Conservation (phyloP, 2,329 filamentous ascomycete species). For the Cladophialophora psammophila region DNA sequence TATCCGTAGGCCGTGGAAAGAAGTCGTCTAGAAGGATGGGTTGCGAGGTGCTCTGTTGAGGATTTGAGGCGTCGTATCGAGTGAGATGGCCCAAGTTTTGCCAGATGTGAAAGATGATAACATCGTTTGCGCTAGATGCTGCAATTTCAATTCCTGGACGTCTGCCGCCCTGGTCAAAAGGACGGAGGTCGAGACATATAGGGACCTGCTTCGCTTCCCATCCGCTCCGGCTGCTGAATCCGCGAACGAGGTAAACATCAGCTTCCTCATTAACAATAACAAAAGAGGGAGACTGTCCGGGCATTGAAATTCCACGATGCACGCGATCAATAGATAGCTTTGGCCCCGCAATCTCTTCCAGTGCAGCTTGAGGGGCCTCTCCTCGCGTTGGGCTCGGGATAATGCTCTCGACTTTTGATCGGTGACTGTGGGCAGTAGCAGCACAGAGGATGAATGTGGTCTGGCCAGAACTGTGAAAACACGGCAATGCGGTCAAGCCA, state of each 20-base stretch:
- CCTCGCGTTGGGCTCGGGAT: neutral
- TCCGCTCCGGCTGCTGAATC: neutral
- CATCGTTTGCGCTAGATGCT: neutral
- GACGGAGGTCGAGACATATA: neutral
- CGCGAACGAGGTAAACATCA: neutral
- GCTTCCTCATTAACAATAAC: slow-evolving; percentile 9
- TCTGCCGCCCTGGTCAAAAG: neutral
- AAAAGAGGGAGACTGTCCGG: neutral
- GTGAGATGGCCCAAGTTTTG: neutral
- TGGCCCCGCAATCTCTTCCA: neutral
- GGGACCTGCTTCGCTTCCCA: slow-evolving; percentile 1
- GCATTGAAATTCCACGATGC: neutral
- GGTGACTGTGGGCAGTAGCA: slow-evolving; percentile 1
- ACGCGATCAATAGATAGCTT: neutral
- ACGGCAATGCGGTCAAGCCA: slow-evolving; percentile 12
- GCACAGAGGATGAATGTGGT: slow-evolving; percentile 6
- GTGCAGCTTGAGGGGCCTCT: neutral
- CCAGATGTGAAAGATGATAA: slow-evolving; percentile 3
- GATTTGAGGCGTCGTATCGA: slow-evolving; percentile 5
- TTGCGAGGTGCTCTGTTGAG: neutral
- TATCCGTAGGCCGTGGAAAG: neutral
- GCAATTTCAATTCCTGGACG: neutral
- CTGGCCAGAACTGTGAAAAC: slow-evolving; percentile 3
- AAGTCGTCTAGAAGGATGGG: neutral
- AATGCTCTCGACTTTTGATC: neutral